These are phyloP conservation scores for Aspergillus sp. DNA, from an alignment of 2,329 filamentous ascomycete genomes.

Conservation along the genomic window DNA sequence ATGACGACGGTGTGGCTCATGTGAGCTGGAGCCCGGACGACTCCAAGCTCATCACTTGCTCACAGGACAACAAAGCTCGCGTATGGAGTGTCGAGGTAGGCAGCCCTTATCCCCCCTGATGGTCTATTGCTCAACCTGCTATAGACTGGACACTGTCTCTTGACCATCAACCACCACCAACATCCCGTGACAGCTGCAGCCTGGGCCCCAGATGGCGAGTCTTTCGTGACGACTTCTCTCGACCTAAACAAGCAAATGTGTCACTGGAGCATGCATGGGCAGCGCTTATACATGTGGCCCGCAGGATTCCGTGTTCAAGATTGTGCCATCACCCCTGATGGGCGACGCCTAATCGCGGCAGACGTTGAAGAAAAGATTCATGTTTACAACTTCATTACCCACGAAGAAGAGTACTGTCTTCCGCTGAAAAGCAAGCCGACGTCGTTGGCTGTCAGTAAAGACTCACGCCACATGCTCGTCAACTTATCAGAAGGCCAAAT, in stretches of 20 bases:
- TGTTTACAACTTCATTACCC: constrained; percentile 76
- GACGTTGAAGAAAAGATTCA: constrained; percentile 68
- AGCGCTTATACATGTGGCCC: constrained; percentile 63
- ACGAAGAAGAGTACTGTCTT: constrained; percentile 72
- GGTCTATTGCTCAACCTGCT: constrained; percentile 11
- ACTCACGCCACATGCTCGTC: constrained; percentile 77
- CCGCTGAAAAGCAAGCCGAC: constrained; percentile 68
- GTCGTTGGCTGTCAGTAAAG: constrained; percentile 75
- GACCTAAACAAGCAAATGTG: constrained; percentile 65
- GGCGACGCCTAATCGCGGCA: constrained; percentile 74
- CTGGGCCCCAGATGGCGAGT: constrained; percentile 77
- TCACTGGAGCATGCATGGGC: constrained; percentile 66
- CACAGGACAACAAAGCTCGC: constrained; percentile 67
- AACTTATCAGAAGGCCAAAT: constrained; percentile 77
- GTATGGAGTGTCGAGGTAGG: constrained; percentile 71
- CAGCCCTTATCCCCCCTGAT: neutral
- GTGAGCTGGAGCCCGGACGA: constrained; percentile 92
- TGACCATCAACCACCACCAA: constrained; percentile 66
- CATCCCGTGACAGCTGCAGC: constrained; percentile 84
- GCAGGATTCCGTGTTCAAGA: constrained; percentile 76
- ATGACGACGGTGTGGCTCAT: constrained; percentile 71
- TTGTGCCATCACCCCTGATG: constrained; percentile 77
- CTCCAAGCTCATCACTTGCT: constrained; percentile 79
- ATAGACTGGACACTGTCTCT: constrained; percentile 63
- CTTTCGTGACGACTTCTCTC: constrained; percentile 76